These are phyloP conservation scores for Colletotrichum tabaci DNA, from an alignment of 2,329 filamentous ascomycete genomes.

Conservation along the genomic window DNA sequence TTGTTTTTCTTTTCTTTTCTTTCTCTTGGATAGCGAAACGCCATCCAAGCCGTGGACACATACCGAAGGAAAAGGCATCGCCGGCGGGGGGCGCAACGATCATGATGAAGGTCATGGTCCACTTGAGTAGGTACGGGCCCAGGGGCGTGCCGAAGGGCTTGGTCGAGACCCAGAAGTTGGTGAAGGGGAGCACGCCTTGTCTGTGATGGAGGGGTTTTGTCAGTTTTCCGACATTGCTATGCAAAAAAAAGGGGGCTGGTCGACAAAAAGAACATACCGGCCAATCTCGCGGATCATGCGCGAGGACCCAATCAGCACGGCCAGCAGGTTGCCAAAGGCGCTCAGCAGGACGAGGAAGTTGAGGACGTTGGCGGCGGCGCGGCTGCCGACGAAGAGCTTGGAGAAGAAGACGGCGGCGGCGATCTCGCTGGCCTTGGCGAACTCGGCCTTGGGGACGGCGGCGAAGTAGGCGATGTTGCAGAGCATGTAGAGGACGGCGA, in stretches of 20 bases:
- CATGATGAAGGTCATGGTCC: constrained; percentile 71
- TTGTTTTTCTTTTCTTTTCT: no score
- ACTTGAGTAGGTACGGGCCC: constrained; percentile 72
- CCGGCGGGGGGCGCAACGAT: constrained; percentile 73
- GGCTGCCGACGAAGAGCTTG: constrained; percentile 66
- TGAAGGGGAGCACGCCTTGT: constrained; percentile 74
- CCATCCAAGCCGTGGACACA: constrained; percentile 43
- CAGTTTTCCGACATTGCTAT: neutral
- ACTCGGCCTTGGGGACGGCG: constrained; percentile 65
- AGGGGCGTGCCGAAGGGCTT: constrained; percentile 75
- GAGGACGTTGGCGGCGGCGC: constrained; percentile 63
- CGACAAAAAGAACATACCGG: constrained; percentile 49
- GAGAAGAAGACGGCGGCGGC: constrained; percentile 73
- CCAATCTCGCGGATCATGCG: constrained; percentile 74
- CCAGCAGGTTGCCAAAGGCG: constrained; percentile 72
- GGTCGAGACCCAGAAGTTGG: constrained; percentile 74
- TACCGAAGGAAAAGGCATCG: constrained; percentile 75
- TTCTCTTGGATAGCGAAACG: neutral
- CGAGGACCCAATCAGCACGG: constrained; percentile 68
- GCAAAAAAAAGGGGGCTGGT: neutral
- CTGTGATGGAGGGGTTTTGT: neutral
- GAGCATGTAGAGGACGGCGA: constrained; percentile 70
- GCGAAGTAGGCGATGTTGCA: constrained; percentile 75
- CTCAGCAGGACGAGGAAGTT: constrained; percentile 71
- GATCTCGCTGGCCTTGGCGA: constrained; percentile 66